These are phyloP conservation scores for Aegle marmelos DNA, from an alignment of 345 rosid genomes.

Conservation along the genomic window DNA sequence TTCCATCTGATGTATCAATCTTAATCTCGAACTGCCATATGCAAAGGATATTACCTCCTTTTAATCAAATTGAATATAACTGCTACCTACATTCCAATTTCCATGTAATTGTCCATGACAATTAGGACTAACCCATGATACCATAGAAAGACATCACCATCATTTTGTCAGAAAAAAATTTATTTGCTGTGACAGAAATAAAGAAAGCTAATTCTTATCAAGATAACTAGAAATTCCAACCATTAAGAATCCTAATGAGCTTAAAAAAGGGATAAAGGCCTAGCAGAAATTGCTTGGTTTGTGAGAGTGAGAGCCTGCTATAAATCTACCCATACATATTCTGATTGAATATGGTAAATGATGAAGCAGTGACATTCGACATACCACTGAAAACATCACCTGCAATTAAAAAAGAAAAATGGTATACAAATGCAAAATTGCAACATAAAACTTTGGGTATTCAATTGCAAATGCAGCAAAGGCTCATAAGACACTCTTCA, in stretches of 20 bases:
- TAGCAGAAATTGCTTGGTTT: no score
- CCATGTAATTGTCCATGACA: no score
- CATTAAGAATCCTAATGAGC: no score
- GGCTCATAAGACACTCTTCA: not conserved
- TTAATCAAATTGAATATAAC: no score
- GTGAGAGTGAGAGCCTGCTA: no score
- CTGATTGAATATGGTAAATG: not conserved
- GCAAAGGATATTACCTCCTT: not conserved
- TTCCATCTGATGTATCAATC: not conserved
- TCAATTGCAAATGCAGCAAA: not conserved
- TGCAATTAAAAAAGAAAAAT: not conserved
- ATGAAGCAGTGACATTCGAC: not conserved
- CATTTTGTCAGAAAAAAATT: not conserved
- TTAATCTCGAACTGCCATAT: not conserved
- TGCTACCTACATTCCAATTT: no score
- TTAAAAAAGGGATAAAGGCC: no score
- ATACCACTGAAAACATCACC: not conserved
- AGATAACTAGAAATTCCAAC: no score
- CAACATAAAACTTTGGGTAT: not conserved
- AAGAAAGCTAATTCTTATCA: no score
- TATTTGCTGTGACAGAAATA: no score
- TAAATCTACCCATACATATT: no score
- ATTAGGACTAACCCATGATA: no score
- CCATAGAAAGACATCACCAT: not conserved
- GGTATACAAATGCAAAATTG: not conserved